phyloP scores from a whole-genome alignment of 2,329 filamentous ascomycete species.

The Myriosclerotinia scirpicola region DNA sequence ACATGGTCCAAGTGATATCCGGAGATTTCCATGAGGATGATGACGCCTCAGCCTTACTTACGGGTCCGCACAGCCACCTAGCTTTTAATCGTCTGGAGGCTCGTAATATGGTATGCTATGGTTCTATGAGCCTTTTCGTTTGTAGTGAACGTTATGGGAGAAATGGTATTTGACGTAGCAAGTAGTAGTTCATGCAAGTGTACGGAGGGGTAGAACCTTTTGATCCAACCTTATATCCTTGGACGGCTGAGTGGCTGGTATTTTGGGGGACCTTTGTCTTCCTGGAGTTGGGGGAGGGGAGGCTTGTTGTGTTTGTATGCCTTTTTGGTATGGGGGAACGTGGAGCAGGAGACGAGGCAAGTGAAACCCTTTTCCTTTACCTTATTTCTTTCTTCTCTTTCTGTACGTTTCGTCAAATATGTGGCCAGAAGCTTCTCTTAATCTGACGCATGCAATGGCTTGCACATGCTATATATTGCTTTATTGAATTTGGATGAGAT shows the following conservation, averaged over 20 bases:
- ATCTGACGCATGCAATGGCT: not conserved
- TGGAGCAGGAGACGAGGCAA: not conserved
- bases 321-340: not conserved
- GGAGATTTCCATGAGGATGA: not conserved
- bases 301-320: not conserved
- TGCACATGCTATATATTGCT: not conserved
- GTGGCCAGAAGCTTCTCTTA: not conserved
- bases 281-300: not conserved
- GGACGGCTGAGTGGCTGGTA: slow-evolving; percentile 14
- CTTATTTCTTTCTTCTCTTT: not conserved
- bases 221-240: slow-evolving; percentile 13
- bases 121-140: not conserved
- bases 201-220: not conserved
- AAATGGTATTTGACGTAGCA: not conserved
- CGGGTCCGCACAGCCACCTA: slow-evolving; percentile 7
- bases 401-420: not conserved
- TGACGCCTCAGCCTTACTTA: slow-evolving; percentile 13
- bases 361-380: slow-evolving; percentile 2
- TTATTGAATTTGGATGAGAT: not conserved
- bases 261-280: not conserved
- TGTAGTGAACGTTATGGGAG: not conserved
- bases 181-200: slow-evolving; percentile 3
- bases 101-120: not conserved
- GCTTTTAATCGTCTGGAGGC: not conserved
- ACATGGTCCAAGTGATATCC: not conserved